These are phyloP conservation scores for Pistacia atlantica DNA, from an alignment of 345 rosid species.

Conservation along the genomic window DNA sequence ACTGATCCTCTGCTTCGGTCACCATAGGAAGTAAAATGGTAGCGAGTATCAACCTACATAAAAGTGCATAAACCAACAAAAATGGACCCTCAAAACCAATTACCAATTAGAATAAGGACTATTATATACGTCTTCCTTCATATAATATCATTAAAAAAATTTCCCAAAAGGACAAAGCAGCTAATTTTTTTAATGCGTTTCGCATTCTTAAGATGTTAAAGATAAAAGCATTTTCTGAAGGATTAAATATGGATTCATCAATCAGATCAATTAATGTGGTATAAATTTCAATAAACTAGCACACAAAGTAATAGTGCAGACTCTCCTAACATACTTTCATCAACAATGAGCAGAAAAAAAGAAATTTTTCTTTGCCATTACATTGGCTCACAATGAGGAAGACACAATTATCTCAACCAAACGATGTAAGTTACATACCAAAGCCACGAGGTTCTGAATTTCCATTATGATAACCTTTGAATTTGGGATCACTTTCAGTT, in stretches of 20 bases:
- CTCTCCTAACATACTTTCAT: not conserved
- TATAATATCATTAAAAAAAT: not conserved
- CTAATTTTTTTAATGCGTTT: not conserved
- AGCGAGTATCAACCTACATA: not conserved
- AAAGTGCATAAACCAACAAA: not conserved
- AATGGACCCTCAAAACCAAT: not conserved
- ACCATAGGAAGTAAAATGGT: not conserved
- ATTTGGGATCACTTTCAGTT: conserved; percentile 84
- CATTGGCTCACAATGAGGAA: not conserved
- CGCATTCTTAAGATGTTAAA: not conserved
- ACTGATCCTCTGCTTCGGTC: not conserved
- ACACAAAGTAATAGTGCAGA: not conserved
- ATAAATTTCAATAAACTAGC: not conserved
- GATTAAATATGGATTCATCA: not conserved
- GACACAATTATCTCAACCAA: conserved; percentile 1
- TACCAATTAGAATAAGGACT: not conserved
- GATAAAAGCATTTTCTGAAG: not conserved
- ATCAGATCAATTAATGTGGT: not conserved
- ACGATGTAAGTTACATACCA: conserved; percentile 44
- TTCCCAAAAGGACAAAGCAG: not conserved
- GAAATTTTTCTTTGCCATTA: not conserved
- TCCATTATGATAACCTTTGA: conserved; percentile 93
- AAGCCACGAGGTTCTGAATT: conserved; percentile 93
- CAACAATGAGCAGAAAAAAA: not conserved
- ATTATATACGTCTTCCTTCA: not conserved